Conservation (phyloP, 2,329 filamentous ascomycete genomes). For the Trichoderma hamatum region DNA sequence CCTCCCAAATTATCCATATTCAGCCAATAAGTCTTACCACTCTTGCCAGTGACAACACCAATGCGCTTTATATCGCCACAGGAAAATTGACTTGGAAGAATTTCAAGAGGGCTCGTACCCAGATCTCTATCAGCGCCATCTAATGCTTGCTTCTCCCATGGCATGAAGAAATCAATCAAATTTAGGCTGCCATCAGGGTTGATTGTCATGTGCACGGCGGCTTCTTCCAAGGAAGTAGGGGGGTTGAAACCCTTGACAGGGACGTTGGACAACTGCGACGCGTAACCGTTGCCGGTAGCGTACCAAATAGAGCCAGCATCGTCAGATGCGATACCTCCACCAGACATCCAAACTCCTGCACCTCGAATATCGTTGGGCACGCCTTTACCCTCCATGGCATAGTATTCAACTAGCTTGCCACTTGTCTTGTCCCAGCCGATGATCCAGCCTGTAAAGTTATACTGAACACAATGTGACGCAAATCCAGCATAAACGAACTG, state of each 20-base stretch:
- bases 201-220: constrained; percentile 49
- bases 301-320: constrained; percentile 45
- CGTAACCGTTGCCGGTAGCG: constrained; percentile 47
- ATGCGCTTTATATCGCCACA: constrained; percentile 50
- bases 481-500: constrained; percentile 56
- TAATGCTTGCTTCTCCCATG: constrained; percentile 53
- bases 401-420: constrained; percentile 44
- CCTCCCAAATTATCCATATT: constrained; percentile 47
- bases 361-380: constrained; percentile 44
- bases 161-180: constrained; percentile 58
- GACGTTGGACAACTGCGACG: constrained; percentile 43
- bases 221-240: constrained; percentile 49
- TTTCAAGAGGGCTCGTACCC: constrained; percentile 50
- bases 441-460: constrained; percentile 58
- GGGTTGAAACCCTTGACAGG: constrained; percentile 45
- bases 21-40: constrained; percentile 52
- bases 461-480: constrained; percentile 59
- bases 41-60: constrained; percentile 55
- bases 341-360: constrained; percentile 50
- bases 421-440: constrained; percentile 52
- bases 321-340: constrained; percentile 46
- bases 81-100: constrained; percentile 46
- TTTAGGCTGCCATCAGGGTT: constrained; percentile 47
- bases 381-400: constrained; percentile 47
- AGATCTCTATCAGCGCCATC: constrained; percentile 56